Conservation (phyloP, 169 alveolate genomes). For the Plasmodium gaboni region DNA sequence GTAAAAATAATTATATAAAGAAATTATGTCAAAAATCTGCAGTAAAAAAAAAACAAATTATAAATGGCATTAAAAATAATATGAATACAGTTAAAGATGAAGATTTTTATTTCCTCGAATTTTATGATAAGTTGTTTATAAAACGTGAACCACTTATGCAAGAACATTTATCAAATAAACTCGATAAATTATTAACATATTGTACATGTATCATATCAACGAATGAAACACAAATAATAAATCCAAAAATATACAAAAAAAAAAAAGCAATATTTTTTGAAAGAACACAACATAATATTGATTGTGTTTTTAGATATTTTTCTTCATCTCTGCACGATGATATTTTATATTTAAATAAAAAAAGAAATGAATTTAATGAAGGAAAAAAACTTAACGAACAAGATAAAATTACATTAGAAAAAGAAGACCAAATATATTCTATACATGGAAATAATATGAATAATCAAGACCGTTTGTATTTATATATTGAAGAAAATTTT, state of each 20-base stretch:
- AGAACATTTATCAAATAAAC: conserved; percentile 4
- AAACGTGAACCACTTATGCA: background rate
- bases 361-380: conserved; percentile 22
- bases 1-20: conserved; percentile 40
- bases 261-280: conserved; percentile 39
- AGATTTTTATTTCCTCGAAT: conserved; percentile 41
- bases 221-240: too few species aligned
- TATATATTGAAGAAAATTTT: conserved; percentile 3
- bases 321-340: conserved; percentile 55
- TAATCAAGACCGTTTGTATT: background rate
- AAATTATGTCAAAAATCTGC: conserved; percentile 21
- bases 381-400: conserved; percentile 18
- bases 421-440: conserved; percentile 25
- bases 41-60: conserved; percentile 19
- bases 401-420: conserved; percentile 2
- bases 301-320: conserved; percentile 57
- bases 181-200: conserved; percentile 13
- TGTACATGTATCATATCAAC: conserved; percentile 28
- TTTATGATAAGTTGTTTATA: conserved; percentile 36
- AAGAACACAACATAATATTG: conserved; percentile 22
- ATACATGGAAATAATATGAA: background rate
- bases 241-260: background rate
- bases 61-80: conserved; percentile 1
- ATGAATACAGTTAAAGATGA: conserved; percentile 13
- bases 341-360: conserved; percentile 20